Evolutionary conservation across 208 protist species (phyloP).

Genomic region (Histomonas meleagridis): DNA sequence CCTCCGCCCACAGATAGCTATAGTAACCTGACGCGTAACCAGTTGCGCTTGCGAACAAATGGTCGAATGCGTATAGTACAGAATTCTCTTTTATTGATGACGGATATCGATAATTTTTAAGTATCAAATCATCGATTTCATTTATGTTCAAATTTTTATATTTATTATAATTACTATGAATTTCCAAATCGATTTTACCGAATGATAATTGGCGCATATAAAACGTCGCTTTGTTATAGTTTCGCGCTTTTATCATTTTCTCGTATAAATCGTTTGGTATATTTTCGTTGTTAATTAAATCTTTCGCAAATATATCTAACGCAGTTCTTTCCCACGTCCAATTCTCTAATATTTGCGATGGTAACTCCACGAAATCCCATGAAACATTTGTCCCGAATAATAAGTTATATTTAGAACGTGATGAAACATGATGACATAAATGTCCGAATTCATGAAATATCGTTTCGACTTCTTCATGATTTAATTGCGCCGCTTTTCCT

Average conservation of each 20-base stretch:
- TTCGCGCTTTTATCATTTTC: neutral
- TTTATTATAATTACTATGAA: neutral
- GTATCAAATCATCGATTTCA: neutral
- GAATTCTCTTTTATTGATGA: neutral
- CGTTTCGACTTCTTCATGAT: neutral
- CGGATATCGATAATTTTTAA: neutral
- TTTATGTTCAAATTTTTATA: neutral
- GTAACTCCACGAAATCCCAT: neutral
- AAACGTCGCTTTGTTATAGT: neutral
- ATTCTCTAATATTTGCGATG: neutral
- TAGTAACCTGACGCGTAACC: neutral
- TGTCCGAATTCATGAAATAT: neutral
- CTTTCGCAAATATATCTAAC: neutral
- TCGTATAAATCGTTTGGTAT: neutral
- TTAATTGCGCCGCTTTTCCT: neutral
- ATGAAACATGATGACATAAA: neutral
- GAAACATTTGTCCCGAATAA: neutral
- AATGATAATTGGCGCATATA: neutral
- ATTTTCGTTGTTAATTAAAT: neutral
- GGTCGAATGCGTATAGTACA: neutral
- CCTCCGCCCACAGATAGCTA: neutral
- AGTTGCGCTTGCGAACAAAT: neutral
- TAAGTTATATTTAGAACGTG: neutral
- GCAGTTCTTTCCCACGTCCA: neutral
- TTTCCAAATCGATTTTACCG: neutral